A percentile compares a stretch with the other conserved stretches of the same genome.
Conservation (phyloP, 805 yeast genomes). For the Saccharomycopsis olivae region DNA sequence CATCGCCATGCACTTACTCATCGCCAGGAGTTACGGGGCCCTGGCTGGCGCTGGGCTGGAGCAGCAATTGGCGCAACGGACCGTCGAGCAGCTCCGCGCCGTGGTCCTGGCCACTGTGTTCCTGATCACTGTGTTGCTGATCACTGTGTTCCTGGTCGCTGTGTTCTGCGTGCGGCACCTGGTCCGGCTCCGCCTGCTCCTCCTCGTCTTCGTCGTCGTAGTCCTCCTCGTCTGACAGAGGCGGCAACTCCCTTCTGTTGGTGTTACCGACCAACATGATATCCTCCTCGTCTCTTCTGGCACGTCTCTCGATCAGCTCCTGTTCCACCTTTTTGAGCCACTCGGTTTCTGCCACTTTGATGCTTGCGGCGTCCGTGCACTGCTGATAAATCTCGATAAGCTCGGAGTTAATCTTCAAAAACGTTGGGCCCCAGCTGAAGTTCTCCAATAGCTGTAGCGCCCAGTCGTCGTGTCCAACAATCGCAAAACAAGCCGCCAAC, state of each 20-base stretch:
- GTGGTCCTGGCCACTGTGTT: no score
- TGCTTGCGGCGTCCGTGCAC: slow-evolving; percentile 74
- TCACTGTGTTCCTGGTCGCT: no score
- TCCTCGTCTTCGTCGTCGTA: neutral
- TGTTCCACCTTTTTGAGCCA: slow-evolving; percentile 63
- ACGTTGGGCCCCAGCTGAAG: slow-evolving; percentile 91
- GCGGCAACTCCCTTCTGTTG: neutral
- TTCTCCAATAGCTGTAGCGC: slow-evolving; percentile 65
- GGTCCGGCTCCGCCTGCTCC: neutral
- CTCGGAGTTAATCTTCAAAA: slow-evolving; percentile 73
- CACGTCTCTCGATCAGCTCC: slow-evolving; percentile 55
- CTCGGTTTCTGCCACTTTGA: slow-evolving; percentile 57
- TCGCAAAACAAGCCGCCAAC: slow-evolving; percentile 91
- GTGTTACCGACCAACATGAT: slow-evolving; percentile 21
- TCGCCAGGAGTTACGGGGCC: no score
- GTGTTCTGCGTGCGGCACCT: neutral
- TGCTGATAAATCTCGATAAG: slow-evolving; percentile 60
- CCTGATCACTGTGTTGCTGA: no score
- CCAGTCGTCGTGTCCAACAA: slow-evolving; percentile 86
- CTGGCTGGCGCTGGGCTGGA: no score
- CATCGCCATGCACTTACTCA: no score
- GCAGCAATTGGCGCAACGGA: no score
- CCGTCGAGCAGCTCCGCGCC: no score
- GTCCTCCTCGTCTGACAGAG: neutral
- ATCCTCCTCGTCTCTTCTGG: slow-evolving; percentile 42